Conservation (phyloP, 495 filamentous ascomycete species). For the Penicillium antarcticum region DNA sequence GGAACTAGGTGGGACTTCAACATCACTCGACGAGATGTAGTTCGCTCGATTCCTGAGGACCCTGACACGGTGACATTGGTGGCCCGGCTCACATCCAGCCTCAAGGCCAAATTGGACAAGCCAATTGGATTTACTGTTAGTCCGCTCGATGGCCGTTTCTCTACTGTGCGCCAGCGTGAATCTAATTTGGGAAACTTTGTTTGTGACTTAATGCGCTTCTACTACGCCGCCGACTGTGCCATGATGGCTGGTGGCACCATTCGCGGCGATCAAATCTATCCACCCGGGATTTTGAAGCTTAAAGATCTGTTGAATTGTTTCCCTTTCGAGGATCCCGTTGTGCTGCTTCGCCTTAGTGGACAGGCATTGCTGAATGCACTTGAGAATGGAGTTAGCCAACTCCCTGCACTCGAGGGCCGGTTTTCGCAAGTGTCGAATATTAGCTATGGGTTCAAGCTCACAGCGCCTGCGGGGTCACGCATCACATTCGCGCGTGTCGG, state of each 20-base stretch:
- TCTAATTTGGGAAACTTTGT: conserved; percentile 88
- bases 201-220: conserved; percentile 82
- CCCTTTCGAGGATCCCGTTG: conserved; percentile 88
- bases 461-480: conserved; percentile 54
- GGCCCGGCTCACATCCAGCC: conserved; percentile 61
- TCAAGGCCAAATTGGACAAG: conserved; percentile 74
- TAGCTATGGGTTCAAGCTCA: conserved; percentile 62
- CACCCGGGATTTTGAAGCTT: conserved; percentile 68
- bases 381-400: conserved; percentile 75
- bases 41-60: conserved; percentile 63
- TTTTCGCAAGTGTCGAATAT: conserved; percentile 81
- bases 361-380: conserved; percentile 67
- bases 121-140: conserved; percentile 77
- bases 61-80: conserved; percentile 53
- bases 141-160: conserved; percentile 81
- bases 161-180: conserved; percentile 71
- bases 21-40: conserved; percentile 70
- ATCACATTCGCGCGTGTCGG: conserved; percentile 60
- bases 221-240: conserved; percentile 75
- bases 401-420: conserved; percentile 77
- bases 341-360: conserved; percentile 67
- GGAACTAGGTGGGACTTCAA: conserved; percentile 67
- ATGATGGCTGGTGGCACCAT: conserved; percentile 90
- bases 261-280: conserved; percentile 84
- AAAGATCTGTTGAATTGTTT: conserved; percentile 80